Percentiles rank a stretch among this genome's conserved stretches.
These are phyloP conservation scores for Cryptococcus maquisensis DNA, from an alignment of 1,284 basidiomycete genomes.

Conservation along the genomic window DNA sequence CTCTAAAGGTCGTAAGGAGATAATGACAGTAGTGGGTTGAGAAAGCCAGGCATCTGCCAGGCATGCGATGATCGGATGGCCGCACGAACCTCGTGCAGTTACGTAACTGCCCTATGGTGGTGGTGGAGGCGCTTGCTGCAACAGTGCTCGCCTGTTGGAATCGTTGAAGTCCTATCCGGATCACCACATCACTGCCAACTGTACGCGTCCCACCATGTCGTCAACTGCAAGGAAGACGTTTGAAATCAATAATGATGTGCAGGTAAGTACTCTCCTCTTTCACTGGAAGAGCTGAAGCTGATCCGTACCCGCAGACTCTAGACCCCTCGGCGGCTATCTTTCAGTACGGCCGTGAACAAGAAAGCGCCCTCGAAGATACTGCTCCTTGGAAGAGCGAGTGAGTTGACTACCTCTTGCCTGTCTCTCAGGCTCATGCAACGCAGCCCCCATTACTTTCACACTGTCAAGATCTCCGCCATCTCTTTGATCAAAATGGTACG, in stretches of 20 bases:
- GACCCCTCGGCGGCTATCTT: constrained; percentile 66
- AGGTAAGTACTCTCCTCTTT: constrained; percentile 13
- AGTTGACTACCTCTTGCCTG: constrained; percentile 15
- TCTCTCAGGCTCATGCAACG: neutral
- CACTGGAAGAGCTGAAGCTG: neutral
- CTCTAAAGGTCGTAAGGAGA: neutral
- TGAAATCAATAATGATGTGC: constrained; percentile 73
- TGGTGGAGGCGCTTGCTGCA: constrained; percentile 1
- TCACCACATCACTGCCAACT: neutral
- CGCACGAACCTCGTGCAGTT: too few species aligned
- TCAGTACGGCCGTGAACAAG: constrained; percentile 68
- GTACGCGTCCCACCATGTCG: constrained; percentile 1
- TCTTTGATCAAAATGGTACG: constrained; percentile 96
- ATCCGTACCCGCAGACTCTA: constrained; percentile 18
- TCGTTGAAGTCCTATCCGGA: neutral
- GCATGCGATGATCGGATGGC: too few species aligned
- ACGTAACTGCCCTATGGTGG: constrained; percentile 2
- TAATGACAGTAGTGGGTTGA: too few species aligned
- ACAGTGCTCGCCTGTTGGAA: neutral
- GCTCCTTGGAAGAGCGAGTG: constrained; percentile 86
- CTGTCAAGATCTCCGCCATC: constrained; percentile 89
- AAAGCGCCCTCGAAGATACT: constrained; percentile 65
- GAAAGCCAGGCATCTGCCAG: too few species aligned
- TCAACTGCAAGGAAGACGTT: constrained; percentile 62
- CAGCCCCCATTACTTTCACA: constrained; percentile 87